Conservation (phyloP, 2,329 filamentous ascomycete genomes). For the Fusarium xyrophilum region DNA sequence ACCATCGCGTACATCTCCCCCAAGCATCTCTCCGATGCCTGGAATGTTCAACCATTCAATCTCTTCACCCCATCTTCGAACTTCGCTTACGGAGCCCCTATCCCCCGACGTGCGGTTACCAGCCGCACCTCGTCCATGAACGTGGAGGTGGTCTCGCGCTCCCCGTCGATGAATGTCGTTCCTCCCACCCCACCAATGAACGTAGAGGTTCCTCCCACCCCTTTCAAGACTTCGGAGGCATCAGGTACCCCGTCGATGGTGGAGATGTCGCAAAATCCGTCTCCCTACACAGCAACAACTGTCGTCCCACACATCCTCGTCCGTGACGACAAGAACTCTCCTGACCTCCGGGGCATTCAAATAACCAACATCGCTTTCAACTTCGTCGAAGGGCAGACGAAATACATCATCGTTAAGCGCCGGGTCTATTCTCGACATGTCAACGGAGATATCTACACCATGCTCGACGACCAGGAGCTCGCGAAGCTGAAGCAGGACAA, state of each 20-base stretch:
- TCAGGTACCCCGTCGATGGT: neutral
- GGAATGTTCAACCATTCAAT: neutral
- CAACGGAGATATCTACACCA: neutral
- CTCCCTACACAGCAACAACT: neutral
- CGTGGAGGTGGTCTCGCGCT: neutral
- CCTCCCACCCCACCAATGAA: accelerated
- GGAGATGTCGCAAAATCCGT: neutral
- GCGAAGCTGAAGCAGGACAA: neutral
- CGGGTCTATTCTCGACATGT: neutral
- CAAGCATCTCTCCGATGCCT: neutral
- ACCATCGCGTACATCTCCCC: neutral
- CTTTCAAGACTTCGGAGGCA: no score
- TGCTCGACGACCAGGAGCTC: neutral
- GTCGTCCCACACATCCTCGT: neutral
- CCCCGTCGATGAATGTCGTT: neutral
- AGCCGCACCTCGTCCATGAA: neutral
- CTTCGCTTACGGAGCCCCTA: neutral
- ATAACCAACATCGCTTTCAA: neutral
- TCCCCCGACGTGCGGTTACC: neutral
- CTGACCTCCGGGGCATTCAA: accelerated
- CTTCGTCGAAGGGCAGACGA: neutral
- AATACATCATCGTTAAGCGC: neutral
- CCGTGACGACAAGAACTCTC: neutral
- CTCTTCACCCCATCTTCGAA: accelerated
- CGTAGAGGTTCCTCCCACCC: no score